Evolutionary conservation across 2,329 filamentous ascomycete genomes (phyloP).

Genomic region (Clarireedia paspali): DNA sequence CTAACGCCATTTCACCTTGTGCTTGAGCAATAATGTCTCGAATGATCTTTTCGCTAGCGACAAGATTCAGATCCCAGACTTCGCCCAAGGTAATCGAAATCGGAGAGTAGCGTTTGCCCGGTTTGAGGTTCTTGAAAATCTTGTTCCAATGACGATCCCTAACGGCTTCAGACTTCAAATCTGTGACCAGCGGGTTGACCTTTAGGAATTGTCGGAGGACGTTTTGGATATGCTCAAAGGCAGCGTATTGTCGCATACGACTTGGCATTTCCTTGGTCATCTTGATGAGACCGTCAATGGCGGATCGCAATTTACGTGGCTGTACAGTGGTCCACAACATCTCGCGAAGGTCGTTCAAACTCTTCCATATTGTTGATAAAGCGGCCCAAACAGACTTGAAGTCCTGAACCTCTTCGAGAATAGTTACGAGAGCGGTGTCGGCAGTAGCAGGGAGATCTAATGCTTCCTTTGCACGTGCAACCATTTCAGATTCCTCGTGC

Average conservation of each 20-base stretch:
- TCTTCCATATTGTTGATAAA: constrained; percentile 92
- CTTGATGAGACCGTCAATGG: constrained; percentile 87
- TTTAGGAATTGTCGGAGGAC: constrained; percentile 84
- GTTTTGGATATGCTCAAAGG: constrained; percentile 97
- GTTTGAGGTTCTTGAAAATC: constrained; percentile 93
- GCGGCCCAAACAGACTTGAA: constrained; percentile 99
- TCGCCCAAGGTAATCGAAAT: constrained; percentile 95
- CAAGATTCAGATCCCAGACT: constrained; percentile 94
- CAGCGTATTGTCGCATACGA: constrained; percentile 97
- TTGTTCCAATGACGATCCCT: constrained; percentile 95
- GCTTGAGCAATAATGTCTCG: constrained; percentile 91
- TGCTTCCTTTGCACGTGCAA: constrained; percentile 93
- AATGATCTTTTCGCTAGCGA: constrained; percentile 79
- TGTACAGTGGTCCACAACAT: constrained; percentile 93
- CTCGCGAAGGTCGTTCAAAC: constrained; percentile 86
- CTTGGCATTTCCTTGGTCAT: constrained; percentile 99
- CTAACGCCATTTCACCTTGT: constrained; percentile 94
- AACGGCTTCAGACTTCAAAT: constrained; percentile 94
- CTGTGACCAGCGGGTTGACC: constrained; percentile 78
- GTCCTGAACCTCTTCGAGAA: constrained; percentile 93
- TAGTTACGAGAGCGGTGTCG: constrained; percentile 73
- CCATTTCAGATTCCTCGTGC: constrained; percentile 84
- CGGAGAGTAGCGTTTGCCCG: constrained; percentile 86
- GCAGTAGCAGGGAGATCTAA: constrained; percentile 76
- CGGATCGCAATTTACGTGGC: constrained; percentile 82